A percentile compares a stretch with the other conserved stretches of the same genome.
phyloP scores from a whole-genome alignment of 768 basidiomycete species.

The Butyriboletus loyo region DNA sequence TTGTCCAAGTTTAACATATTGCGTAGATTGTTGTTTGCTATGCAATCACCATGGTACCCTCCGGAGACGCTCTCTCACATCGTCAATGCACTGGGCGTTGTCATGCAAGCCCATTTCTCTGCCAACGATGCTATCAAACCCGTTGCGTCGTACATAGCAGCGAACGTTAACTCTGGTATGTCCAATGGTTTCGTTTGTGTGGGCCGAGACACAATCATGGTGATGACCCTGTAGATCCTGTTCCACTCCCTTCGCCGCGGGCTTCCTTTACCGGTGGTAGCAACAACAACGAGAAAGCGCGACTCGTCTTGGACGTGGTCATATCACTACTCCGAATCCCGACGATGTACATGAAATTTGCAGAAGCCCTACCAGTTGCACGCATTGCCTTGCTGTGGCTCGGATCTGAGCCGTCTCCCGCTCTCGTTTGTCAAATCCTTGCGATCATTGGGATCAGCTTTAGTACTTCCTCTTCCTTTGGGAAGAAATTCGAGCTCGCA shows the following conservation, averaged over 20 bases:
- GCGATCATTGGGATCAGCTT: constrained; percentile 57
- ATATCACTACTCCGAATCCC: constrained; percentile 58
- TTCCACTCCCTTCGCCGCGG: constrained; percentile 8
- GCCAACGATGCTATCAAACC: constrained; percentile 81
- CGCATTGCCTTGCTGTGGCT: constrained; percentile 79
- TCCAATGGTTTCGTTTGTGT: not conserved
- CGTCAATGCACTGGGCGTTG: constrained; percentile 57
- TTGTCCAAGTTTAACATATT: constrained; percentile 69
- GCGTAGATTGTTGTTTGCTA: constrained; percentile 72
- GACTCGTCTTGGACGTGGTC: constrained; percentile 63
- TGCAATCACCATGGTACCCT: constrained; percentile 78
- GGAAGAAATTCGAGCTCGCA: constrained; percentile 78
- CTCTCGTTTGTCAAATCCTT: constrained; percentile 58
- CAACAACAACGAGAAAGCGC: constrained; percentile 54
- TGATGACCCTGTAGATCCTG: not conserved
- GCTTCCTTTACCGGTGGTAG: constrained; percentile 6
- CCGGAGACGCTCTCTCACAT: constrained; percentile 46
- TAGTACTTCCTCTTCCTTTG: constrained; percentile 57
- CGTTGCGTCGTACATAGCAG: constrained; percentile 79
- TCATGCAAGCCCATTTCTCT: constrained; percentile 64
- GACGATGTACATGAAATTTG: constrained; percentile 65
- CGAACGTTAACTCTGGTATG: constrained; percentile 70
- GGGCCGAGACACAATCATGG: not conserved
- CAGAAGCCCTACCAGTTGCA: constrained; percentile 68
- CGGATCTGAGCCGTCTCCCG: constrained; percentile 65